Evolutionary conservation across 129 eudicot genomes (phyloP), one percentile per base, ranked within the genome.

Genomic region (Helianthus tuberosus): DNA sequence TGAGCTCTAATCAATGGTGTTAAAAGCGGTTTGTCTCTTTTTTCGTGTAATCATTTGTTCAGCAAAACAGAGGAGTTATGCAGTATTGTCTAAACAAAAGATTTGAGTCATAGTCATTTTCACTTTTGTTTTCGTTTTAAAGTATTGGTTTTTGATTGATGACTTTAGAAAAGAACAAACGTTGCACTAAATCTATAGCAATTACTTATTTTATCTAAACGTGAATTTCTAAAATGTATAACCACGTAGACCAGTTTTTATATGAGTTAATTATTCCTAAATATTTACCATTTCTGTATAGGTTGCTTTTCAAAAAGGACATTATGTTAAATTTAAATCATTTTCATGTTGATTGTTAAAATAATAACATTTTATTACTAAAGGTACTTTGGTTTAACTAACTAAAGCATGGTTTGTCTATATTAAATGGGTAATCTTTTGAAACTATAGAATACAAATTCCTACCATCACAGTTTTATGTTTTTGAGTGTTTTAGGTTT

Each of bases 341-440:
- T 35, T 49, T 11, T 27, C 38, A 54, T 66, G 11, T 43, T 55
- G 64, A 39, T 43, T 51, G 53, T 62, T 62, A 50, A 17, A 48
- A 15, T 8, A 64, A 54, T 73, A 63, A 65, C 32, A 43, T 13
- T 77, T 9, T 77, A 29, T 57, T 80, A 15, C 75, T 75, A 36
- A 68, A 92, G 97, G 96, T 92, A 41, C 98, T 29, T 97, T 35
- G 98, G 97, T 68, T 94, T 97, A 32, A 94, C 93, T n/a, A 88
- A 90, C 73, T 94, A 94, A 86, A 94, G 98, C 82, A 94, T 94
- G 98, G 89, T 94, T 48, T 94, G 88, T 80, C 90, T 90, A n/a
- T n/a, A n/a, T n/a, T n/a, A n/a, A n/a, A n/a, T n/a, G n/a, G n/a
- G n/a, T n/a, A n/a, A n/a, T n/a, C n/a, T n/a, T n/a, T n/a, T n/a